These are phyloP conservation scores for Trametes maxima DNA, from an alignment of 768 basidiomycete genomes.

Conservation along the genomic window DNA sequence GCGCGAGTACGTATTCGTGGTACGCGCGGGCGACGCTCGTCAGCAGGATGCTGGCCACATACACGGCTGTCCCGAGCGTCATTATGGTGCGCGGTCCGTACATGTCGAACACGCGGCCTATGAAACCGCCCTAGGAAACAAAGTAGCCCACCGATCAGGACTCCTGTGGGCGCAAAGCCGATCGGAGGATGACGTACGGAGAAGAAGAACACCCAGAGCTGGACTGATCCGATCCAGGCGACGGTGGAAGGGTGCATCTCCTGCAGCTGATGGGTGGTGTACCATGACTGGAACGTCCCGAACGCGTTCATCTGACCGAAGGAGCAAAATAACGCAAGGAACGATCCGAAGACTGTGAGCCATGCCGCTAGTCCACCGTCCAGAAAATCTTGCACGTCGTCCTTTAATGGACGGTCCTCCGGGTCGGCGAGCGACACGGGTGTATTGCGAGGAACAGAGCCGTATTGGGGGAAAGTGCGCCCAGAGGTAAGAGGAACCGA, in stretches of 20 bases:
- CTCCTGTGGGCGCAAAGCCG: background rate
- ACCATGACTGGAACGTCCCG: slow-evolving; percentile 73
- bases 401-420: background rate
- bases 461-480: slow-evolving; percentile 3
- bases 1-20: slow-evolving; percentile 62
- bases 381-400: slow-evolving; percentile 23
- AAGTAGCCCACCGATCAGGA: background rate
- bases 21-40: slow-evolving; percentile 60
- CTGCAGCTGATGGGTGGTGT: slow-evolving; percentile 59
- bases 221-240: slow-evolving; percentile 59
- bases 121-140: slow-evolving; percentile 57
- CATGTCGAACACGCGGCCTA: slow-evolving; percentile 61
- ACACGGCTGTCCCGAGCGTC: slow-evolving; percentile 51
- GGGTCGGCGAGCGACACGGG: background rate
- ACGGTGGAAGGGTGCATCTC: slow-evolving; percentile 38
- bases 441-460: background rate
- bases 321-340: slow-evolving; percentile 64
- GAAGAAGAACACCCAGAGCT: slow-evolving; percentile 72
- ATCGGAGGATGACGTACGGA: slow-evolving; percentile 46
- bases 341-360: slow-evolving; percentile 63
- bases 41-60: slow-evolving; percentile 54
- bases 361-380: slow-evolving; percentile 38
- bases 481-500: background rate
- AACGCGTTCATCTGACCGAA: slow-evolving; percentile 75
- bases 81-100: slow-evolving; percentile 64